Evolutionary conservation across 2,329 filamentous ascomycete species (phyloP).

Genomic region (Exophiala phaeomuriformis): DNA sequence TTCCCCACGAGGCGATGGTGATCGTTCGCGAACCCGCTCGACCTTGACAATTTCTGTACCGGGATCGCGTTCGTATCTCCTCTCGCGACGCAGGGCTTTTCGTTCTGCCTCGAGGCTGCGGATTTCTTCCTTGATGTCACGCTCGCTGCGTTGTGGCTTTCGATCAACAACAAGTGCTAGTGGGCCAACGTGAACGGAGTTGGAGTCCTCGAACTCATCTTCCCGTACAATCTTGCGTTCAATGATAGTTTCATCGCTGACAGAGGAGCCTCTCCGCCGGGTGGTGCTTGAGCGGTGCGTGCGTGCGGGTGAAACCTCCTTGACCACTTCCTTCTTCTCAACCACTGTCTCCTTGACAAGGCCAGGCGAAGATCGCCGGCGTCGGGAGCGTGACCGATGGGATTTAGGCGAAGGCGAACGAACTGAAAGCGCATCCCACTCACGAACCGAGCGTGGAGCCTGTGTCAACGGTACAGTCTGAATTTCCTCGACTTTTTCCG

Average conservation of each 20-base stretch:
- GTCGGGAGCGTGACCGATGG: slow-evolving; percentile 30
- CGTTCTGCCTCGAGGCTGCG: slow-evolving; percentile 61
- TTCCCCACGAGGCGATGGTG: slow-evolving; percentile 26
- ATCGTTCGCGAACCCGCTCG: slow-evolving; percentile 26
- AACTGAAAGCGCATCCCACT: slow-evolving; percentile 30
- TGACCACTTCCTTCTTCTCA: slow-evolving; percentile 23
- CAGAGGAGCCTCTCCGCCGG: slow-evolving; percentile 33
- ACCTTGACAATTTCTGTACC: slow-evolving; percentile 21
- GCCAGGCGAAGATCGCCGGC: slow-evolving; percentile 23
- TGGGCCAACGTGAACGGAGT: slow-evolving; percentile 39
- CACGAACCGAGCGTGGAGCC: slow-evolving; percentile 30
- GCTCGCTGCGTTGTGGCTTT: slow-evolving; percentile 44
- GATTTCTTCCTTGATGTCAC: slow-evolving; percentile 67
- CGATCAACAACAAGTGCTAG: slow-evolving; percentile 46
- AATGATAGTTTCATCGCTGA: slow-evolving; percentile 32
- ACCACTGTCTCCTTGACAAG: slow-evolving; percentile 22
- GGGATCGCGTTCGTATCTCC: slow-evolving; percentile 40
- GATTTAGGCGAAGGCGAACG: slow-evolving; percentile 24
- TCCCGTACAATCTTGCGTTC: slow-evolving; percentile 31
- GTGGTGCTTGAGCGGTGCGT: slow-evolving; percentile 20
- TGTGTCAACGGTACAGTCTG: slow-evolving; percentile 26
- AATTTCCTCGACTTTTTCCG: slow-evolving; percentile 19
- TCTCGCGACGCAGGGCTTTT: slow-evolving; percentile 51
- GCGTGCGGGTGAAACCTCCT: slow-evolving; percentile 23
- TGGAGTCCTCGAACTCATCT: slow-evolving; percentile 41